A percentile compares a stretch with the other conserved stretches of the same genome.
Conservation (phyloP, 306 rosid species). For the Quercus wislizeni region DNA sequence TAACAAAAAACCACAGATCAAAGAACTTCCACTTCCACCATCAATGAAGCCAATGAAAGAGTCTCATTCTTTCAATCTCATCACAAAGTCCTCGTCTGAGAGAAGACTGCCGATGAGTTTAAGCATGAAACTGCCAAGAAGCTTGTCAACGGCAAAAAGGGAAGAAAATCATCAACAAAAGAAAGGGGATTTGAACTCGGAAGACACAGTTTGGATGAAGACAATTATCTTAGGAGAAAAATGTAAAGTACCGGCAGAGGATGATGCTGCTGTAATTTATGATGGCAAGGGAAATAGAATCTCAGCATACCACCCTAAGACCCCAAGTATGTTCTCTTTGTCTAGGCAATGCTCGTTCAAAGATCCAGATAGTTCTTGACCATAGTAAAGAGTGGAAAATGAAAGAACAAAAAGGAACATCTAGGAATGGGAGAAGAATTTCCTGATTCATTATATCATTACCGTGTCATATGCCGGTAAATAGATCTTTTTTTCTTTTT, state of each 20-base stretch:
- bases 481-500: neutral
- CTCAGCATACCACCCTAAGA: constrained; percentile 57
- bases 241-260: constrained; percentile 54
- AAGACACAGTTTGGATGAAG: constrained; percentile 82
- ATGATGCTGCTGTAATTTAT: constrained; percentile 38
- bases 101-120: constrained; percentile 28
- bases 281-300: constrained; percentile 65
- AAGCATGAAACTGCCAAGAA: constrained; percentile 56
- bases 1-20: constrained; percentile 13
- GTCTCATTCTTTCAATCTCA: neutral
- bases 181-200: constrained; percentile 38
- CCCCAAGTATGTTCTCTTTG: constrained; percentile 24
- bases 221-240: constrained; percentile 81
- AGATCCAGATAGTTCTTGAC: constrained; percentile 32
- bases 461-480: neutral
- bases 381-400: constrained; percentile 5
- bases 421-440: neutral
- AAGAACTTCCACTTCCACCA: constrained; percentile 64
- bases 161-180: constrained; percentile 30
- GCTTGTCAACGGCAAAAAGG: constrained; percentile 40
- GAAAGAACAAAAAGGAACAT: neutral
- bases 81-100: constrained; percentile 51
- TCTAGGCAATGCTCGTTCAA: constrained; percentile 41
- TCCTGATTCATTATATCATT: neutral
- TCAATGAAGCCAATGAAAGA: constrained; percentile 33